Percentiles rank a stretch among this genome's conserved stretches.
phyloP scores from a whole-genome alignment of 441 rosid genomes.

The Metrosideros polymorpha region DNA sequence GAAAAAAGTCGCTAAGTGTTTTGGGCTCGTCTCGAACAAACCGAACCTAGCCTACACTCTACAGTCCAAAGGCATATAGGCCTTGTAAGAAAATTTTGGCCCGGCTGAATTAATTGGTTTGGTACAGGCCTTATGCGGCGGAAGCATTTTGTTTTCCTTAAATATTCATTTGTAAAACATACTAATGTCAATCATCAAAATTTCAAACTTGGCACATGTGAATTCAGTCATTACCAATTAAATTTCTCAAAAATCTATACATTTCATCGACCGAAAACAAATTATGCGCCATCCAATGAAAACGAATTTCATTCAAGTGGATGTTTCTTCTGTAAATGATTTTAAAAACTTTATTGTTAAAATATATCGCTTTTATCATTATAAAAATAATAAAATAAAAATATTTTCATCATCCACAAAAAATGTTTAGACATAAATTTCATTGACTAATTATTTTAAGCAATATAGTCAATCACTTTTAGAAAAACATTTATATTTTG shows the following conservation, averaged over 20 bases:
- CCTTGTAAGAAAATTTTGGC: not conserved
- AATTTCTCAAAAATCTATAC: not conserved
- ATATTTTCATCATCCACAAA: not conserved
- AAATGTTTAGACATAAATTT: not conserved
- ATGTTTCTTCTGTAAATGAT: not conserved
- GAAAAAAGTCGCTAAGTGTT: not conserved
- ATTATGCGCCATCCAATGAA: not conserved
- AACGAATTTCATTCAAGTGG: not conserved
- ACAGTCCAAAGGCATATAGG: not conserved
- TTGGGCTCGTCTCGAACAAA: not conserved
- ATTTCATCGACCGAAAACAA: not conserved
- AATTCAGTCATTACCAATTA: not conserved
- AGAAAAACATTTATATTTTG: rapidly evolving
- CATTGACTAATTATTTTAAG: not conserved
- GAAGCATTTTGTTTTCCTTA: not conserved
- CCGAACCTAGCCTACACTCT: not conserved
- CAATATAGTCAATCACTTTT: not conserved
- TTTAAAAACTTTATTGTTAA: not conserved
- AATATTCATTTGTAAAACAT: not conserved
- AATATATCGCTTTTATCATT: not conserved
- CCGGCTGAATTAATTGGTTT: not conserved
- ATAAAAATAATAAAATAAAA: not conserved
- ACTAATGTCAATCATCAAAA: not conserved
- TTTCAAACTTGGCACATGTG: not conserved
- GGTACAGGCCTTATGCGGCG: not conserved